Evolutionary conservation across 1,284 basidiomycete species (phyloP), one percentile per base, ranked within the genome.

Genomic region (Pterulicium gracile): DNA sequence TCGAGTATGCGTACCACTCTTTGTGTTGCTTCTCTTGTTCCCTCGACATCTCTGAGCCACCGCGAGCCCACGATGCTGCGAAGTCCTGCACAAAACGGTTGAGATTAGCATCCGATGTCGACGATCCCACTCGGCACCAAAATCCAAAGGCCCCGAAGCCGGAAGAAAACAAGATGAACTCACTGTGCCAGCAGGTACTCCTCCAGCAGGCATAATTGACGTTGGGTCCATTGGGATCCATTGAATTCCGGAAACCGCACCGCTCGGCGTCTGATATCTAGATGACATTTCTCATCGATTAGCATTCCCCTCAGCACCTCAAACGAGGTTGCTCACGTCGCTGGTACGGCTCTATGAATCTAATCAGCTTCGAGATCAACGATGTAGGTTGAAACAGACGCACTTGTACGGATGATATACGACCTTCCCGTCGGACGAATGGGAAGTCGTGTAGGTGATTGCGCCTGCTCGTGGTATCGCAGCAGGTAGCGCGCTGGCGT

Each of bases 181-280:
- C 48, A 80, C 81, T 45, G 67, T 57, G 54, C 62, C 70, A 5
- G 81, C 81, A 7, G 77, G 79, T 42, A 68, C 70, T 24, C 77
- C 79, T 4, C 76, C 78, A 17, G 60, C 42, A 34, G 81, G 83
- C 24, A 79, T 52, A 35, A 77, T 68, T 42, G 71, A 66, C 0
- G 79, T 80, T 2, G 79, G 69, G 54, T 85, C 82, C 12, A 72
- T 74, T 18, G 82, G 81, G 18, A 84, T 69, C 85, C 83, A 87
- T 56, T 86, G 82, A 48, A 85, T 83, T 19, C 83, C 82, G 48
- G 60, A 72, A 24, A 86, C 73, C 24, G 80, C 54, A 14, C 84
- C 84, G 52, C 69, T 71, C 12, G 77, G 63, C 1, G 81, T 85
- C 55, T 79, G 76, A 63, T 87, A 87, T 55, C 84, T 87, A 54